phyloP scores from a whole-genome alignment of 2,329 filamentous ascomycete species.

The Conoideocrella luteorostrata region DNA sequence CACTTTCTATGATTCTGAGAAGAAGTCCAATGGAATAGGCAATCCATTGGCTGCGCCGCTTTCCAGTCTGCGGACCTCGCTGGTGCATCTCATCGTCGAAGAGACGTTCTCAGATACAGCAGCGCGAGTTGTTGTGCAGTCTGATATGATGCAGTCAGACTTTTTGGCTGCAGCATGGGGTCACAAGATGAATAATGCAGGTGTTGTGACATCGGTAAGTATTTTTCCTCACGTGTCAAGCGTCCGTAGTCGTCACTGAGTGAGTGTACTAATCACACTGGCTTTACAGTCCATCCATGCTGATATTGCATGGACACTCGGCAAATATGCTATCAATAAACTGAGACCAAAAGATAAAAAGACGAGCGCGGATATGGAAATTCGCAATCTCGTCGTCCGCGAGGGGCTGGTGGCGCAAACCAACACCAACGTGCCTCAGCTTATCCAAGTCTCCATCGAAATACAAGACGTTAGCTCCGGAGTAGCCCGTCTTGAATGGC shows the following conservation, averaged over 20 bases:
- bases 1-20: constrained; percentile 41
- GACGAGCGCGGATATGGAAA: constrained; percentile 56
- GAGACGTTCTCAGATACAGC: constrained; percentile 21
- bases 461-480: constrained; percentile 38
- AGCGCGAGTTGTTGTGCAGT: constrained; percentile 26
- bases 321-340: constrained; percentile 57
- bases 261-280: too few relatives aligned
- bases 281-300: constrained; percentile 31
- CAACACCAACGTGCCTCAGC: constrained; percentile 21
- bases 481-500: constrained; percentile 33
- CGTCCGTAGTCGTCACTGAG: background rate
- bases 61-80: constrained; percentile 20
- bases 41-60: too few relatives aligned
- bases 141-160: constrained; percentile 32
- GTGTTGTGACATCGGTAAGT: constrained; percentile 38
- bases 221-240: background rate
- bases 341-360: constrained; percentile 48
- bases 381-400: constrained; percentile 62
- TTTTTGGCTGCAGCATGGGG: constrained; percentile 32
- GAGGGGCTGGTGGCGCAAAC: constrained; percentile 35
- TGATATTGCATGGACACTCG: constrained; percentile 58
- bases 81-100: constrained; percentile 30
- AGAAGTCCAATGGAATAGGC: too few relatives aligned
- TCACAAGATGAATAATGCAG: constrained; percentile 35
- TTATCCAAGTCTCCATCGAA: constrained; percentile 22